phyloP scores from a whole-genome alignment of 2,329 filamentous ascomycete genomes.

The Neofusicoccum sp. region DNA sequence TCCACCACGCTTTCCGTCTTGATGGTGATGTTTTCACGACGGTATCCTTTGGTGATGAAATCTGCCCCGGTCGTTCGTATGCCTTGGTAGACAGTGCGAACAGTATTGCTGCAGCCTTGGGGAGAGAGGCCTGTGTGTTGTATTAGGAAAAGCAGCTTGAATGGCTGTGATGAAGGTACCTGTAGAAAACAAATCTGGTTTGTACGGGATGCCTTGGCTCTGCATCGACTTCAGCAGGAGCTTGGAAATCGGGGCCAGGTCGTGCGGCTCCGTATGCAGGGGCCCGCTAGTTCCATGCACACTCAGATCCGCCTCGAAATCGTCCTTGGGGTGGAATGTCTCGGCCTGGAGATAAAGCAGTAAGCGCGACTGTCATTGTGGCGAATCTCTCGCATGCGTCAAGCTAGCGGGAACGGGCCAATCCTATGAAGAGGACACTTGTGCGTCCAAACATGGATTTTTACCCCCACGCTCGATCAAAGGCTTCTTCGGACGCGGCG shows the following conservation, averaged over 20 bases:
- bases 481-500: no score
- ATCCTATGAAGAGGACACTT: no score
- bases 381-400: no score
- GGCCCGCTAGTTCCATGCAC: constrained; percentile 53
- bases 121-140: not conserved
- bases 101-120: constrained; percentile 31
- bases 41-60: constrained; percentile 43
- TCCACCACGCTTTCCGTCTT: constrained; percentile 32
- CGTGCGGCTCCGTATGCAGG: constrained; percentile 54
- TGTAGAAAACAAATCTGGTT: constrained; percentile 22
- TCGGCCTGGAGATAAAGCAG: constrained; percentile 41
- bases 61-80: constrained; percentile 32
- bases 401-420: no score
- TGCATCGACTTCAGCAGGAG: constrained; percentile 20
- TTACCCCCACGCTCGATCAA: no score
- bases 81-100: constrained; percentile 32
- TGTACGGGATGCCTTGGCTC: constrained; percentile 19
- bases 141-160: no score
- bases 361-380: not conserved
- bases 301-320: constrained; percentile 52
- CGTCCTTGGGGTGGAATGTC: constrained; percentile 57
- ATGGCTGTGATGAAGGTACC: not conserved
- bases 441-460: no score
- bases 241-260: constrained; percentile 50
- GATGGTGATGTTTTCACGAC: constrained; percentile 36